Percentiles rank a stretch among this genome's conserved stretches.
These are phyloP conservation scores for Sherardia arvensis DNA, from an alignment of 257 asterid species.

Conservation along the genomic window DNA sequence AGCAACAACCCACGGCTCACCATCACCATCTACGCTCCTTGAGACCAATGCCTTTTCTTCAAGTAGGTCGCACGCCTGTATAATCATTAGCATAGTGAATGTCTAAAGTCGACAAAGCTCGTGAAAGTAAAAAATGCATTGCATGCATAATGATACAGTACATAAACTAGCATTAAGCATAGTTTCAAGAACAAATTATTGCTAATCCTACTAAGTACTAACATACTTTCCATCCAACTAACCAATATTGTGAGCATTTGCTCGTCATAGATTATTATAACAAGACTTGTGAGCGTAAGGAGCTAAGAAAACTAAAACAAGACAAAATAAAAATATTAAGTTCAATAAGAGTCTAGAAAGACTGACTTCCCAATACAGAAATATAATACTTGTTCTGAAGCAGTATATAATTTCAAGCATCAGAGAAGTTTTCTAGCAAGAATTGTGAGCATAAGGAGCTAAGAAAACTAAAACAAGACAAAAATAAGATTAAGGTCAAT, in stretches of 20 bases:
- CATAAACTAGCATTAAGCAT: not conserved
- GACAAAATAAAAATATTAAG: too few relatives aligned
- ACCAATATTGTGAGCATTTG: not conserved
- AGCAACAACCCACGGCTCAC: conserved; percentile 75
- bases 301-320: not conserved
- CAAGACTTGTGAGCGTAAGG: not conserved
- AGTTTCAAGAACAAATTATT: not conserved
- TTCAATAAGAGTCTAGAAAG: too few relatives aligned
- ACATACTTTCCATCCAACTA: not conserved
- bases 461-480: not conserved
- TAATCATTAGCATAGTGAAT: conserved; percentile 17
- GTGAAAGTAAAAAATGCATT: not conserved
- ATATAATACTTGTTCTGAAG: too few relatives aligned
- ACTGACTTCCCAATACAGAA: too few relatives aligned
- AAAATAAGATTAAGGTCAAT: not conserved
- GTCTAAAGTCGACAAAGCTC: not conserved
- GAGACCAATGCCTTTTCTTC: conserved; percentile 69
- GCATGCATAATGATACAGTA: not conserved
- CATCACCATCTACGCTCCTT: conserved; percentile 38
- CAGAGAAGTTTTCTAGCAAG: not conserved
- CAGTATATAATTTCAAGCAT: too few relatives aligned
- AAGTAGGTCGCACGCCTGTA: conserved; percentile 74
- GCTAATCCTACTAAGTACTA: too few relatives aligned
- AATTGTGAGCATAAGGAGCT: not conserved
- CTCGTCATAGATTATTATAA: not conserved